Base-by-base conservation (phyloP, 2,329 filamentous ascomycete genomes). In the Oidium heveae region DNA sequence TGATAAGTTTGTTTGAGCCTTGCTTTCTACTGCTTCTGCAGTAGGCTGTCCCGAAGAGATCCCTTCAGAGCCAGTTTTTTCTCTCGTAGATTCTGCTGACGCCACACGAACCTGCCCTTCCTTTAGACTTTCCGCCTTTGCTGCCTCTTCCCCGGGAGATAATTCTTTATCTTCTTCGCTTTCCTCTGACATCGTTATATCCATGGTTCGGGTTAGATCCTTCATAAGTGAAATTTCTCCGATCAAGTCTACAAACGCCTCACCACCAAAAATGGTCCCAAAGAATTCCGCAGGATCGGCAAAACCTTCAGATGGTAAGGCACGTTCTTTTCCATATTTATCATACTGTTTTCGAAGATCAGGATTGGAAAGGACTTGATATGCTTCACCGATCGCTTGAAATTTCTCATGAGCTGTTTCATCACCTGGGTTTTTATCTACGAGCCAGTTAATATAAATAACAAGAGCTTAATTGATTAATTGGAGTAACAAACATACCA, bases 141-240 rank as follows among this genome's bases (percentile, higher is more conserved):
- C 74, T 47, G 75, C 74, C 7, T 73, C 72, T 15, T 72, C 76
- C 24, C 71, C 75, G 3, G 76, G 74, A 54, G 77, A 76, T 57
- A 80, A 79, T 55, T 57, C 78, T 57, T 80, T 80, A 55, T 59
- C 62, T 36, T 60, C 61, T 58, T 82, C 79, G 60, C 84, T 82
- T 62, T 86, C 85, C 67, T 79, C 80, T 55, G 84, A 74, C 80
- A 87, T 89, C 20, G 86, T 88, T 61, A 98, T 96, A 64, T 98
- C 91, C 89, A 98, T 96, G 47, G 88, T 94, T 64, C 87, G 86
- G 18, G 89, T 96, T 55, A 98, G 75, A 65, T 98, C 91, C 72
- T 95, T 96, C 85, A 98, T 95, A 56, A 98, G 78, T 53, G 86
- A 91, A 62, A 98, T 94, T 74, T 98, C 91, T 61, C 91, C 91